Base-by-base conservation (phyloP, 176 grass and related monocot species). In the Ampelocalamus luodianensis region DNA sequence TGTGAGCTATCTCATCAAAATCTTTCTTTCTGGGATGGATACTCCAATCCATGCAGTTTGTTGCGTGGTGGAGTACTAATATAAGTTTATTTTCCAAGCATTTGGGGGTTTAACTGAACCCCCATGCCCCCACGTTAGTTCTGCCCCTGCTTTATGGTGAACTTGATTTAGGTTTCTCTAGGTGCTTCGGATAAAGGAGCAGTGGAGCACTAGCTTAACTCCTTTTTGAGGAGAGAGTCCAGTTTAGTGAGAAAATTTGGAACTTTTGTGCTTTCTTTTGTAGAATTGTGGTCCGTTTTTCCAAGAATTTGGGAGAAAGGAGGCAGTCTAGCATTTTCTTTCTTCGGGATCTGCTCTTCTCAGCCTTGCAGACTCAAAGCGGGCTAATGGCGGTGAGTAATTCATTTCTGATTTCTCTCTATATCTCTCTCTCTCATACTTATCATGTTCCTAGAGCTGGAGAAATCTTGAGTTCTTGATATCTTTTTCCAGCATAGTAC, bases 351-450 rank as follows among this genome's bases (percentile, higher is more conserved):
- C 32, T 63, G 60, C 39, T 27, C 6, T 15, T 51, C 48, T 65
- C 34, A 1, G 6, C 32, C 22, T 65, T 2, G 0, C 44, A 16
- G 55, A 78, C 54, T 87, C 51, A 6, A 78, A 83, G 69, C 34
- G 46, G 48, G 48, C 64, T 12, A 65, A 94, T 94, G 93, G 74
- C 85, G 34, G 93, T 94, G 59, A 94, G 93, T 92, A 72, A 74
- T 72, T 43, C 20, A 16, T 88, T 46, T 83, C 60, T 55, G 22
- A 63, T 72, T n/a, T 23, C 22, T 59, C 49, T 51, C 55, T 20
- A 29, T n/a, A 1, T 69, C 32, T 72, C 17, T 12, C 1, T 29
- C 24, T 34, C 13, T 8, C 5, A 10, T 62, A 68, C 49, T 16
- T 80, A 51, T n/a, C 39, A 74, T 74, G 69, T 74, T 65, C 26